Base-by-base conservation (phyloP, 2,329 filamentous ascomycete genomes). In the Dothideomycetidae sp. region DNA sequence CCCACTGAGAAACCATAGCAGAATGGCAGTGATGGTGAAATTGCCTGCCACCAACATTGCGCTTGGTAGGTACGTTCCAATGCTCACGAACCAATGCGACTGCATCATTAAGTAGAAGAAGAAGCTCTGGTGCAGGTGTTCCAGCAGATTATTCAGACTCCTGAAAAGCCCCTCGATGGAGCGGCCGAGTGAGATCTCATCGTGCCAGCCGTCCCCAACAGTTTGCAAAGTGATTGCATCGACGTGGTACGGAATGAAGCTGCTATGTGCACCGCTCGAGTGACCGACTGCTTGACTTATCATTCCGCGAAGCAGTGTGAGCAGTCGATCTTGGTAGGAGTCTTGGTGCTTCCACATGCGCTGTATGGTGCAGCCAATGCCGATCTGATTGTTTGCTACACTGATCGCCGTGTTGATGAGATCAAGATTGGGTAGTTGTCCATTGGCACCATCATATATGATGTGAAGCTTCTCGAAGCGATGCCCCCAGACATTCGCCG, bases 91-190 rank as follows among this genome's bases (percentile, higher is more conserved):
- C 9, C 86, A 77, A 50, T 90, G 82, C 18, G 78, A 73, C 48
- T 92, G 79, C 74, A 96, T 85, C 31, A 98, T 69, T 36, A 98
- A 67, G 57, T 98, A 98, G 62, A 98, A 96, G 71, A 98, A 98
- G 67, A 98, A 98, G 57, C 86, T 94, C 62, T 98, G 90, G 56
- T 98, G 90, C 43, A 98, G 68, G 55, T 98, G 86, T 61, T 98
- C 90, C 19, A 98, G 71, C 41, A 98, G 63, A 53, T 98, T 98
- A 63, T 98, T 98, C 58, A 98, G 64, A 56, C 84, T 93, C 50
- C 90, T 72, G 57, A 93, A 93, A 3, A 90, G 72, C 50, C 85
- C 85, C 61, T 98, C 90, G 3, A 96, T 70, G 0, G 86, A 78
- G 38, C 86, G 71, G 4, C 90, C 90, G 54, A 98, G 75, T 7